phyloP scores from a whole-genome alignment of 345 rosid genomes.

The Citrus maxima region DNA sequence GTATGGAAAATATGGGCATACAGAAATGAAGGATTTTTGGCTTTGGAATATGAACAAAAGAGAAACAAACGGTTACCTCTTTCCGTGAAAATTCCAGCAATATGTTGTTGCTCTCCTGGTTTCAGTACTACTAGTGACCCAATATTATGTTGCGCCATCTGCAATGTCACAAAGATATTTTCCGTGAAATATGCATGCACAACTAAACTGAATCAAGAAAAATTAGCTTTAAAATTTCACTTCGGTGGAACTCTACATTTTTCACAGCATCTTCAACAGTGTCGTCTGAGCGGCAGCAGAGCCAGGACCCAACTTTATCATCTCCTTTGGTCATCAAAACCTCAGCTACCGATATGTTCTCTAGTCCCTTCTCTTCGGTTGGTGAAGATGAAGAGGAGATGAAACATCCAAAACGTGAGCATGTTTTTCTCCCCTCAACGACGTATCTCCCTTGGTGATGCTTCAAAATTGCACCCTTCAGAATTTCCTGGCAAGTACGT shows the following conservation, averaged over 20 bases:
- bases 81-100: constrained; percentile 90
- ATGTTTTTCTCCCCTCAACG: constrained; percentile 11
- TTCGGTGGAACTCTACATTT: constrained; percentile 45
- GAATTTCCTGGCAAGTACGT: constrained; percentile 37
- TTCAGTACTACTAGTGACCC: constrained; percentile 87
- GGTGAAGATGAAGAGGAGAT: constrained; percentile 30
- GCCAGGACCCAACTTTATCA: constrained; percentile 55
- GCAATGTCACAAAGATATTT: constrained; percentile 14
- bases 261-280: constrained; percentile 66
- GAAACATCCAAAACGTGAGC: constrained; percentile 30
- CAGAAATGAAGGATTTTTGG: no score
- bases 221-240: background rate
- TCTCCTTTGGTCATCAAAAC: constrained; percentile 61
- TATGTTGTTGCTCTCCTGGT: constrained; percentile 61
- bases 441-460: constrained; percentile 17
- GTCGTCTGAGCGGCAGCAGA: constrained; percentile 62
- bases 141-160: constrained; percentile 85
- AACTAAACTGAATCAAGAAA: background rate
- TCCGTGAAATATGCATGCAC: background rate
- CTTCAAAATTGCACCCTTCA: constrained; percentile 30
- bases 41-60: background rate
- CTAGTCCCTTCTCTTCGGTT: constrained; percentile 59
- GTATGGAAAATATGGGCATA: no score
- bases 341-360: constrained; percentile 76
- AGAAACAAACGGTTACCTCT: constrained; percentile 48